A percentile compares a stretch with the other conserved stretches of the same genome.
Evolutionary conservation across 768 basidiomycete species (phyloP).

Genomic region (Lactarius hatsudake): DNA sequence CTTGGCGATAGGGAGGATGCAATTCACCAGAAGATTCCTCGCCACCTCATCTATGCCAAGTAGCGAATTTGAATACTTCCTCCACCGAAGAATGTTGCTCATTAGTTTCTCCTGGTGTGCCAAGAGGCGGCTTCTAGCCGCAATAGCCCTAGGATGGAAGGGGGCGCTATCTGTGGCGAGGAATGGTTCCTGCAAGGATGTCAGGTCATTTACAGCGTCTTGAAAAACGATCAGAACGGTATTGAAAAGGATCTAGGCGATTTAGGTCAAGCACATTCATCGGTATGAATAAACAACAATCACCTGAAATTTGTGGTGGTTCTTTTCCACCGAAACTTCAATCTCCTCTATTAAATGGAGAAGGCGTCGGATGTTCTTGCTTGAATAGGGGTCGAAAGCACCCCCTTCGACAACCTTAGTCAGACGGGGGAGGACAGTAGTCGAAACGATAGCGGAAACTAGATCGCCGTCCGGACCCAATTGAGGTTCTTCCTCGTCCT

Average conservation of each 20-base stretch:
- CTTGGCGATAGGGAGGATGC: slow-evolving; percentile 63
- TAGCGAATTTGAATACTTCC: slow-evolving; percentile 63
- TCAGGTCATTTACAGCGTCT: slow-evolving; percentile 50
- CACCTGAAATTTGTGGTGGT: slow-evolving; percentile 65
- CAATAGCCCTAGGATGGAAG: slow-evolving; percentile 77
- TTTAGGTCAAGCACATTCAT: slow-evolving; percentile 5
- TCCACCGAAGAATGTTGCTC: slow-evolving; percentile 70
- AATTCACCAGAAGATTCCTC: slow-evolving; percentile 53
- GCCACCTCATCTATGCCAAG: slow-evolving; percentile 56
- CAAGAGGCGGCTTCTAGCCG: slow-evolving; percentile 69
- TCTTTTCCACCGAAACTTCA: slow-evolving; percentile 66
- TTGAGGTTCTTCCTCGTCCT: slow-evolving; percentile 48
- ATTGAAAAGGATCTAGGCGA: slow-evolving; percentile 53
- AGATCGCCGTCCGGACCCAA: slow-evolving; percentile 84
- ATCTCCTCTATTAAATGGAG: slow-evolving; percentile 80
- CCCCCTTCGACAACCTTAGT: slow-evolving; percentile 75
- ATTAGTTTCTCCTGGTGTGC: slow-evolving; percentile 68
- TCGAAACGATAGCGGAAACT: slow-evolving; percentile 84
- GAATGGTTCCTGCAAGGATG: slow-evolving; percentile 50
- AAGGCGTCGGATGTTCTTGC: slow-evolving; percentile 53
- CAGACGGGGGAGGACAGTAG: slow-evolving; percentile 72
- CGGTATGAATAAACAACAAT: slow-evolving; percentile 21
- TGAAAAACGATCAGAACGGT: slow-evolving; percentile 53
- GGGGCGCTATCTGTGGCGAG: slow-evolving; percentile 40
- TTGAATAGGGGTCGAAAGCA: slow-evolving; percentile 79